Conservation (phyloP, 805 yeast species). For the Wickerhamomyces hampshirensis region DNA sequence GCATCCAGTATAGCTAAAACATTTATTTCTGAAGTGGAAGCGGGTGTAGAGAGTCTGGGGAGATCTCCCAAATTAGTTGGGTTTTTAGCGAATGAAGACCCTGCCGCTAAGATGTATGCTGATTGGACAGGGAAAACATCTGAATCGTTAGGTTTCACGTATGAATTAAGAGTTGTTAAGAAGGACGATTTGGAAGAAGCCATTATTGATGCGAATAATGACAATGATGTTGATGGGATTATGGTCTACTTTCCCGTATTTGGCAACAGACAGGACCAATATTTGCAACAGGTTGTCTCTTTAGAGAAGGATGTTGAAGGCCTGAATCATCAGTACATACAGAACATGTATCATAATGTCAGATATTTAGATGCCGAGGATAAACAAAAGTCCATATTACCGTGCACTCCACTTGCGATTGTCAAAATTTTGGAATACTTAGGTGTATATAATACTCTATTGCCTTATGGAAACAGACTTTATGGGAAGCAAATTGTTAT, state of each 20-base stretch:
- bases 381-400: slow-evolving; percentile 75
- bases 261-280: slow-evolving; percentile 92
- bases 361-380: slow-evolving; percentile 73
- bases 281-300: slow-evolving; percentile 89
- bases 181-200: slow-evolving; percentile 84
- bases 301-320: slow-evolving; percentile 96
- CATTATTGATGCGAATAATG: slow-evolving; percentile 76
- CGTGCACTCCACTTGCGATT: slow-evolving; percentile 94
- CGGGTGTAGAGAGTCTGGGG: slow-evolving; percentile 47
- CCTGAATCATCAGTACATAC: slow-evolving; percentile 81
- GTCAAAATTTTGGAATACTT: slow-evolving; percentile 90
- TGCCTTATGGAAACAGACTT: slow-evolving; percentile 86
- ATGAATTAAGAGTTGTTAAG: slow-evolving; percentile 64
- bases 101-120: slow-evolving; percentile 94
- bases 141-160: slow-evolving; percentile 77
- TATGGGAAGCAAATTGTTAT: slow-evolving; percentile 91
- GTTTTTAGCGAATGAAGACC: slow-evolving; percentile 85
- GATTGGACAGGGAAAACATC: slow-evolving; percentile 93
- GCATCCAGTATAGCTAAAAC: slow-evolving; percentile 87
- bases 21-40: slow-evolving; percentile 65
- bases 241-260: slow-evolving; percentile 98
- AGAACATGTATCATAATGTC: slow-evolving; percentile 90
- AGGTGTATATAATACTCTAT: slow-evolving; percentile 76
- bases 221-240: slow-evolving; percentile 77
- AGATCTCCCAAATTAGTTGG: slow-evolving; percentile 81